phyloP scores from a whole-genome alignment of 2,329 filamentous ascomycete species.

The Raffaelea arxii region DNA sequence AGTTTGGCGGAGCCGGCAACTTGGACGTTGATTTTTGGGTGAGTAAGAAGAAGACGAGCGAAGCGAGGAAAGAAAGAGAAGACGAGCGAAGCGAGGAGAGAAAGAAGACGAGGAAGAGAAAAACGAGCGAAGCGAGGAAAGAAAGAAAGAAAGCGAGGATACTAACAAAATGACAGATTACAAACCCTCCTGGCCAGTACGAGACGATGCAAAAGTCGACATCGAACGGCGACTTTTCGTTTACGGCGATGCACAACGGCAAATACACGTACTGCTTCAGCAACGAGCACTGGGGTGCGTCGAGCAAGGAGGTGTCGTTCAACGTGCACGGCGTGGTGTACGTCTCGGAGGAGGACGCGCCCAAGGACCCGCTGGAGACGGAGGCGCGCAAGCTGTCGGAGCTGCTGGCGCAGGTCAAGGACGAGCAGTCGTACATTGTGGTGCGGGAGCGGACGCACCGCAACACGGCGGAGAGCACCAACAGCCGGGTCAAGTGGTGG shows the following conservation, averaged over 20 bases:
- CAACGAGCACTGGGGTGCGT: constrained; percentile 95
- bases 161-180: constrained; percentile 59
- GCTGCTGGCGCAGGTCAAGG: constrained; percentile 83
- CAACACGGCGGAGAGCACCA: constrained; percentile 98
- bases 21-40: constrained; percentile 98
- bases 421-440: constrained; percentile 96
- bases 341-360: constrained; percentile 76
- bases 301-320: constrained; percentile 97
- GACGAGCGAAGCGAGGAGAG: too few species aligned
- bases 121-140: too few species aligned
- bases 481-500: constrained; percentile 98
- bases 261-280: constrained; percentile 97
- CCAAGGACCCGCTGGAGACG: constrained; percentile 78
- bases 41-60: too few species aligned
- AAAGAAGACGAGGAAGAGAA: too few species aligned
- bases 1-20: constrained; percentile 90
- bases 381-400: constrained; percentile 84
- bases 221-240: constrained; percentile 88
- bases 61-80: too few species aligned
- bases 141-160: too few species aligned
- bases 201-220: constrained; percentile 72
- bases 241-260: constrained; percentile 75
- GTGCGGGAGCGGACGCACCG: constrained; percentile 90
- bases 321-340: constrained; percentile 99
- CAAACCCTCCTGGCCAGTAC: constrained; percentile 66